A percentile compares a stretch with the other conserved stretches of the same genome.
Evolutionary conservation across 768 basidiomycete species (phyloP).

Genomic region (Suillus luteus): DNA sequence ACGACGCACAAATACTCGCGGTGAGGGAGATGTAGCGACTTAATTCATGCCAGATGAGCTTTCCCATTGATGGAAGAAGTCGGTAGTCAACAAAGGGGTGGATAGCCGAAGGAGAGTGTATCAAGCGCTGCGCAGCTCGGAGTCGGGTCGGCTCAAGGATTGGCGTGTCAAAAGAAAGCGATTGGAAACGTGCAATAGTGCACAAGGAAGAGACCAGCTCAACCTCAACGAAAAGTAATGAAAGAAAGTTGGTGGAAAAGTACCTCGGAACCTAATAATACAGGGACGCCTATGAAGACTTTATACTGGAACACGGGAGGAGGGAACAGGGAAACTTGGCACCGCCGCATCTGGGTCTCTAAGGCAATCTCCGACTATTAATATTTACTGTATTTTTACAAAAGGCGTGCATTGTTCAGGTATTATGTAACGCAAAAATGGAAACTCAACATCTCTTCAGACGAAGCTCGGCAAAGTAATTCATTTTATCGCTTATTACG

Average conservation of each 20-base stretch:
- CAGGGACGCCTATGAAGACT: slow-evolving; percentile 9
- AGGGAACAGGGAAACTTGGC: background rate
- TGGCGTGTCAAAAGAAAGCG: slow-evolving; percentile 24
- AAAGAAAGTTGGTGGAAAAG: slow-evolving; percentile 8
- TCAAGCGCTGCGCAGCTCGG: slow-evolving; percentile 18
- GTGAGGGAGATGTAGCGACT: slow-evolving; percentile 68
- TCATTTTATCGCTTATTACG: background rate
- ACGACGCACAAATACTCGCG: slow-evolving; percentile 69
- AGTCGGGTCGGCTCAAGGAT: slow-evolving; percentile 22
- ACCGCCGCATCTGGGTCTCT: slow-evolving; percentile 11
- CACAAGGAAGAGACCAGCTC: slow-evolving; percentile 39
- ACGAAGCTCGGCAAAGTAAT: background rate
- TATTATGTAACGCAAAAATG: background rate
- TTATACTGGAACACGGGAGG: slow-evolving; percentile 10
- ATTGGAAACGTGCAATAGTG: slow-evolving; percentile 27
- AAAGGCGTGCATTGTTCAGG: background rate
- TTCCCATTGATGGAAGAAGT: slow-evolving; percentile 57
- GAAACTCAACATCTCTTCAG: slow-evolving; percentile 5
- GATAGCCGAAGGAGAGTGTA: slow-evolving; percentile 11
- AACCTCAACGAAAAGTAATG: slow-evolving; percentile 10
- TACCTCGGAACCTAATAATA: slow-evolving; percentile 16
- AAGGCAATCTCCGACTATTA: slow-evolving; percentile 15
- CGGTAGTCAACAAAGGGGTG: background rate
- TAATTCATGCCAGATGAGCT: slow-evolving; percentile 80
- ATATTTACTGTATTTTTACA: slow-evolving; percentile 3